Conservation (phyloP, 2,329 filamentous ascomycete genomes). For the Trichophyton simii region DNA sequence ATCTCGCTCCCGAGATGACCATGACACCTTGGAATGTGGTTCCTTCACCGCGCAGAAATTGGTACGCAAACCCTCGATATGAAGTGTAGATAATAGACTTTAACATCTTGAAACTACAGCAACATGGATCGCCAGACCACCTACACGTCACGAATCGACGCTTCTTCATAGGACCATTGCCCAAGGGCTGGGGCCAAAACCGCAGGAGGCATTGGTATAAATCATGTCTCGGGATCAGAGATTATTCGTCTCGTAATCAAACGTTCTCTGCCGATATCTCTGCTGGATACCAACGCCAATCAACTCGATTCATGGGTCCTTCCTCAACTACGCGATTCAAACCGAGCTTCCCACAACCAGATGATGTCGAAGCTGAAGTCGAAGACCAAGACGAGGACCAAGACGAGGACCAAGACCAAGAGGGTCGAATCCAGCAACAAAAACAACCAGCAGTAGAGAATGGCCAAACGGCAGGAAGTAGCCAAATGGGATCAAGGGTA, state of each 20-base stretch:
- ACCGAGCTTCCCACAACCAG: constrained; percentile 24
- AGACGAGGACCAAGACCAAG: constrained; percentile 11
- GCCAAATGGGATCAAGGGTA: constrained; percentile 1
- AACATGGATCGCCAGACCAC: constrained; percentile 50
- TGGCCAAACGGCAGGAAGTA: background rate
- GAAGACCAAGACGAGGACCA: constrained; percentile 12
- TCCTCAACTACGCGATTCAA: constrained; percentile 18
- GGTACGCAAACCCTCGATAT: constrained; percentile 23
- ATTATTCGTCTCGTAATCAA: constrained; percentile 36
- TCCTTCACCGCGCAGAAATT: constrained; percentile 45
- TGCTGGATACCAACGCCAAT: constrained; percentile 24
- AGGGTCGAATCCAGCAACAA: background rate
- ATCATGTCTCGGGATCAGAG: constrained; percentile 29
- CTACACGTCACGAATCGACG: constrained; percentile 49
- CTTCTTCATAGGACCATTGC: constrained; percentile 54
- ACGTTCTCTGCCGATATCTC: constrained; percentile 42
- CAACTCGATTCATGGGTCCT: constrained; percentile 20
- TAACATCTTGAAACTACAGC: constrained; percentile 23
- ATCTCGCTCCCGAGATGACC: constrained; percentile 13
- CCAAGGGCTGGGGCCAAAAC: constrained; percentile 51
- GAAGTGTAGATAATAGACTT: constrained; percentile 15
- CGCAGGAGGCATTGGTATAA: constrained; percentile 53
- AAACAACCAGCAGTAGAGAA: background rate
- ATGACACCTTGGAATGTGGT: constrained; percentile 25
- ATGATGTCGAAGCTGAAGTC: constrained; percentile 19